Conservation (phyloP, 495 filamentous ascomycete genomes). For the Penicillium fimorum region DNA sequence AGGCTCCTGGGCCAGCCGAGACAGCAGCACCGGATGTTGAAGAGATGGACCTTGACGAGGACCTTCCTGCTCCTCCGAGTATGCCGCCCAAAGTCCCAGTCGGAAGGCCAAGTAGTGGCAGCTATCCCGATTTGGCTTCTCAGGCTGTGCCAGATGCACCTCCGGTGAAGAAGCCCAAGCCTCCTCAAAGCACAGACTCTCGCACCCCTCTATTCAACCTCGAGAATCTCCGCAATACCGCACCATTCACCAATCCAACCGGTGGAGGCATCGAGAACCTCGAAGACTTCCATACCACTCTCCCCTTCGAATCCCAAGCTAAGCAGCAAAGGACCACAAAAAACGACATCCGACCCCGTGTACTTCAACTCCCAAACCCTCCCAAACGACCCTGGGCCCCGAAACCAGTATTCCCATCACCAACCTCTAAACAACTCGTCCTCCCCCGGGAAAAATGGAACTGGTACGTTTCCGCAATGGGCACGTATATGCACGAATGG, state of each 20-base stretch:
- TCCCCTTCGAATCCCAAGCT: constrained; percentile 72
- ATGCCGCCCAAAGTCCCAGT: constrained; percentile 8
- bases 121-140: constrained; percentile 22
- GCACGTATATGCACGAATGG: constrained; percentile 68
- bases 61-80: constrained; percentile 23
- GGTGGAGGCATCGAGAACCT: constrained; percentile 61
- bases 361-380: constrained; percentile 58
- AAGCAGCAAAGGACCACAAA: constrained; percentile 28
- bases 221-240: constrained; percentile 61
- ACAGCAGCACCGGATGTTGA: constrained; percentile 24
- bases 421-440: constrained; percentile 28
- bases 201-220: constrained; percentile 48
- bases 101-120: constrained; percentile 3
- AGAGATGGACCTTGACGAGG: constrained; percentile 53
- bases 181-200: constrained; percentile 42
- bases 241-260: constrained; percentile 58
- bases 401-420: constrained; percentile 12
- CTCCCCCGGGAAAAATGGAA: constrained; percentile 51
- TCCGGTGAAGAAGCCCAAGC: constrained; percentile 23
- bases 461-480: constrained; percentile 61
- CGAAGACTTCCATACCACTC: constrained; percentile 60
- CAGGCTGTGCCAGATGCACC: constrained; percentile 19
- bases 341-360: constrained; percentile 32
- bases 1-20: constrained; percentile 13
- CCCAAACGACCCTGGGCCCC: constrained; percentile 56